Evolutionary conservation across 768 basidiomycete species (phyloP).

Genomic region (Termitomyces sp.): DNA sequence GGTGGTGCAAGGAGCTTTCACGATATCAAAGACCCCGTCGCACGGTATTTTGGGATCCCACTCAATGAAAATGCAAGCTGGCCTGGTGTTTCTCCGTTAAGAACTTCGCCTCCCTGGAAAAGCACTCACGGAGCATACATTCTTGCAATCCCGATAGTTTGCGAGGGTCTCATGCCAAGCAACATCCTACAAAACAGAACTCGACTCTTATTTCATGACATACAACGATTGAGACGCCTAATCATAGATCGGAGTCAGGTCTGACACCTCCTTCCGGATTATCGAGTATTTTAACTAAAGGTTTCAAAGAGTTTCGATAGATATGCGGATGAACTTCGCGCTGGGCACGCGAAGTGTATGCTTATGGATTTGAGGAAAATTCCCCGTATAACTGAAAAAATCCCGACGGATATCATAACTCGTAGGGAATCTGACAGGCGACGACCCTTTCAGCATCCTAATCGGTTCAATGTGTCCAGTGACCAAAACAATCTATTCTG

Average conservation of each 20-base stretch:
- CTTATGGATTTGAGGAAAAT: neutral
- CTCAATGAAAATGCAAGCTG: constrained; percentile 25
- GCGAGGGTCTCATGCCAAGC: constrained; percentile 11
- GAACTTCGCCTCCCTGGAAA: constrained; percentile 26
- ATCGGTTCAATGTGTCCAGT: neutral
- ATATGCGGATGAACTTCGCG: constrained; percentile 5
- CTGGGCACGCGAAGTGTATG: neutral
- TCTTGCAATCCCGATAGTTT: constrained; percentile 28
- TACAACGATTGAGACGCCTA: constrained; percentile 20
- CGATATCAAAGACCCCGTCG: constrained; percentile 20
- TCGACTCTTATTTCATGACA: constrained; percentile 20
- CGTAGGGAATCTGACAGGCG: neutral
- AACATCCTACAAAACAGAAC: constrained; percentile 6
- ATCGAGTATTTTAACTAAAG: neutral
- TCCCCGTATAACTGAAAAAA: neutral
- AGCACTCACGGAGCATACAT: constrained; percentile 22
- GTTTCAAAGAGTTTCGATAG: constrained; percentile 7
- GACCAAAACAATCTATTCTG: constrained; percentile 12
- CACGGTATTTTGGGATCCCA: constrained; percentile 31
- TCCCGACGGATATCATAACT: neutral
- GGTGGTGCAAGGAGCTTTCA: constrained; percentile 20
- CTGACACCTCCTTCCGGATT: neutral
- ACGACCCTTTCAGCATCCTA: neutral
- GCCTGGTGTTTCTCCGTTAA: constrained; percentile 24
- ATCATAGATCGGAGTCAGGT: constrained; percentile 12